A percentile compares a stretch with the other conserved stretches of the same genome.
Conservation (phyloP, 2,329 filamentous ascomycete species). For the Fusarium verrucosum region DNA sequence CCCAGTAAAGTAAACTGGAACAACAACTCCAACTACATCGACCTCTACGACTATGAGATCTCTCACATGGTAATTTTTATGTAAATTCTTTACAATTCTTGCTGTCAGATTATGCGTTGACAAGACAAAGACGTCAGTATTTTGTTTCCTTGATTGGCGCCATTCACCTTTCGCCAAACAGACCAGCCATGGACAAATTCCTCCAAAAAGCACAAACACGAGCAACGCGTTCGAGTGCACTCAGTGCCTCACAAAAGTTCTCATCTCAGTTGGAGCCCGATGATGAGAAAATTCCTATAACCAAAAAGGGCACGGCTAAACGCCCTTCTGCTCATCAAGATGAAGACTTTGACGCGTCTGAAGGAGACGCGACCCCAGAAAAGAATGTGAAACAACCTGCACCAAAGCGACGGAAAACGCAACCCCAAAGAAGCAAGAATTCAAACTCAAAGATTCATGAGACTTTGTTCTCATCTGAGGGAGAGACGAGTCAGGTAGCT, state of each 20-base stretch:
- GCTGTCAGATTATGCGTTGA: background rate
- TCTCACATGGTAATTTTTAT: background rate
- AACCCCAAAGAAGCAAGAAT: constrained; percentile 23
- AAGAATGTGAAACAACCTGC: constrained; percentile 30
- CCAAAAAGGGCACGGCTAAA: constrained; percentile 13
- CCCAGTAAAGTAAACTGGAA: no score
- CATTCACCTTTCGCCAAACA: background rate
- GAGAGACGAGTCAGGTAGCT: background rate
- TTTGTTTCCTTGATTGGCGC: background rate
- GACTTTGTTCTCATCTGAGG: constrained; percentile 25
- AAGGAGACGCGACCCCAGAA: constrained; percentile 32
- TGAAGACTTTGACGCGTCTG: constrained; percentile 38
- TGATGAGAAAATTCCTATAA: constrained; percentile 1
- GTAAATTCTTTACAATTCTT: no score
- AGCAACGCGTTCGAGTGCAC: constrained; percentile 35
- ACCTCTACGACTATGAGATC: background rate
- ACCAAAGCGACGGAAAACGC: constrained; percentile 38
- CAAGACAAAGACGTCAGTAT: background rate
- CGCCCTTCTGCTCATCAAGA: constrained; percentile 21
- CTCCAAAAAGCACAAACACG: constrained; percentile 19
- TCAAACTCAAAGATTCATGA: constrained; percentile 23
- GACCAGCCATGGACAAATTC: constrained; percentile 4
- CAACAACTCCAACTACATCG: no score
- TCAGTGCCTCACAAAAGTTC: constrained; percentile 33
- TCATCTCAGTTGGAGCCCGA: constrained; percentile 30